A percentile compares a stretch with the other conserved stretches of the same genome.
phyloP scores from a whole-genome alignment of 176 grass and related monocot species.

The Luzula sylvatica region DNA sequence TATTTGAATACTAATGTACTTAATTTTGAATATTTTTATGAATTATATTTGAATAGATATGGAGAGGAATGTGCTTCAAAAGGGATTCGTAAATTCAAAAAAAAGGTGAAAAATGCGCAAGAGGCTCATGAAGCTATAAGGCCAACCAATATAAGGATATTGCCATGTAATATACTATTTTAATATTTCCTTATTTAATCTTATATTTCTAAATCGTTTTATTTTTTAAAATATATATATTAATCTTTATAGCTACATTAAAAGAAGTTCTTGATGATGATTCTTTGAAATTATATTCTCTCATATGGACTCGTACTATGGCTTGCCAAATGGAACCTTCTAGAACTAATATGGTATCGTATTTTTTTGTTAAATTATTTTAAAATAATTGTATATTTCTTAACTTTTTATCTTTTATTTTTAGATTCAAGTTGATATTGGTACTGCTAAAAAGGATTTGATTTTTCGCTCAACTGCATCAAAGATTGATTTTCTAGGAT shows the following conservation, averaged over 20 bases:
- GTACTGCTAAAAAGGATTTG: slow-evolving; percentile 43
- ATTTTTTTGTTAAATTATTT: slow-evolving; percentile 17
- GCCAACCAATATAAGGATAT: slow-evolving; percentile 80
- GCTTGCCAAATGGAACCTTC: slow-evolving; percentile 93
- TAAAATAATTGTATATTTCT: background rate
- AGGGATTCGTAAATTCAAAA: slow-evolving; percentile 54
- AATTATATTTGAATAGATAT: slow-evolving; percentile 34
- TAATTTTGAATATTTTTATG: slow-evolving; percentile 3
- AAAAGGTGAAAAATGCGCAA: slow-evolving; percentile 99
- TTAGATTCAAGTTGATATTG: slow-evolving; percentile 93
- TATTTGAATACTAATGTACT: too few relatives aligned
- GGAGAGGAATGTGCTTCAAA: slow-evolving; percentile 54
- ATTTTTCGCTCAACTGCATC: slow-evolving; percentile 60
- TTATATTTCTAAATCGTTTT: slow-evolving; percentile 7
- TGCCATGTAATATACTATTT: slow-evolving; percentile 72
- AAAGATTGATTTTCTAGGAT: slow-evolving; percentile 67
- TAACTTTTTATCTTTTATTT: slow-evolving; percentile 9
- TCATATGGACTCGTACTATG: slow-evolving; percentile 90
- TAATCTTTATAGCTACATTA: slow-evolving; percentile 64
- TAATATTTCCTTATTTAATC: slow-evolving; percentile 1
- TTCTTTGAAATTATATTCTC: slow-evolving; percentile 72
- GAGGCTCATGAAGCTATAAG: slow-evolving; percentile 99
- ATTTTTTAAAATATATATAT: slow-evolving; percentile 1
- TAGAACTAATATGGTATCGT: slow-evolving; percentile 56
- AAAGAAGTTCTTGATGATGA: slow-evolving; percentile 69